These are phyloP conservation scores for Delonix regia DNA, from an alignment of 306 rosid genomes.

Conservation along the genomic window DNA sequence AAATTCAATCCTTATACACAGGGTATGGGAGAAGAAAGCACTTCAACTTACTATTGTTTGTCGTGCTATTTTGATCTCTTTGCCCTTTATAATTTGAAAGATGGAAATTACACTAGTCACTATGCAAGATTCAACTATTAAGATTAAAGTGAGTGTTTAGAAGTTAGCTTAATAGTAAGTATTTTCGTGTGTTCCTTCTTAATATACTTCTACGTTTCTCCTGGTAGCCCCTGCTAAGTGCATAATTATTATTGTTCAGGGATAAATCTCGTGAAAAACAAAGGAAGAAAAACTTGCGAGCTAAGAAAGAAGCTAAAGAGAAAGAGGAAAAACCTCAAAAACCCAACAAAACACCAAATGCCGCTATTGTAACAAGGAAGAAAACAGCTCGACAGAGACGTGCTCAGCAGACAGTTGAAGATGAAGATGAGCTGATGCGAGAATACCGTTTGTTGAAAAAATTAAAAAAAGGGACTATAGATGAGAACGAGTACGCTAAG, in stretches of 20 bases:
- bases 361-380: conserved; percentile 55
- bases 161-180: neutral
- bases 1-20: neutral
- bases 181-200: neutral
- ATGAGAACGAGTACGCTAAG: conserved; percentile 72
- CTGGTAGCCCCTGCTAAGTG: conserved; percentile 26
- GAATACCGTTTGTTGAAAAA: conserved; percentile 87
- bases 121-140: neutral
- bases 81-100: conserved; percentile 15
- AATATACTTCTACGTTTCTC: conserved; percentile 2
- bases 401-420: conserved; percentile 77
- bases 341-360: conserved; percentile 45
- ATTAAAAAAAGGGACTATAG: conserved; percentile 80
- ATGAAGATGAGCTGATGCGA: conserved; percentile 75
- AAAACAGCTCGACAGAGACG: conserved; percentile 91
- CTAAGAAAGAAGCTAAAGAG: conserved; percentile 73
- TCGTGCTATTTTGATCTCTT: conserved; percentile 9
- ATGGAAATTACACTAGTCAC: neutral
- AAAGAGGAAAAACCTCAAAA: conserved; percentile 62
- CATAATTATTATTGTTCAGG: conserved; percentile 45
- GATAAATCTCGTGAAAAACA: conserved; percentile 93
- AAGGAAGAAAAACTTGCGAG: conserved; percentile 74
- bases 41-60: neutral
- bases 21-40: neutral
- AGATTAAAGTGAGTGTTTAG: neutral